phyloP scores from a whole-genome alignment of 352 stramenopile genomes.

The Globisporangium viniferum region DNA sequence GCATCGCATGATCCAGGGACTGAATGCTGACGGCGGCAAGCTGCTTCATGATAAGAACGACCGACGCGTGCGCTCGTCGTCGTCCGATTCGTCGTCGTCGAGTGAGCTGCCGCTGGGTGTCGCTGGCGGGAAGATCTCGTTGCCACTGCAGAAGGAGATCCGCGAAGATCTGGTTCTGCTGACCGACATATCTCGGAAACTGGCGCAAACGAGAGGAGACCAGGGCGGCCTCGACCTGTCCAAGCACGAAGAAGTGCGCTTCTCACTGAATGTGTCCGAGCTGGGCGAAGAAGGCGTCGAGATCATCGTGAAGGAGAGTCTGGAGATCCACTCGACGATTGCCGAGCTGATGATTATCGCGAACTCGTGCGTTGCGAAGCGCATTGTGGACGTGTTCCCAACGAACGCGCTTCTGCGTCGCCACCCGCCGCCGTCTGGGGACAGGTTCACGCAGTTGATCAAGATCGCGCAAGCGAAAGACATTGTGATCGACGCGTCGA shows the following conservation, averaged over 20 bases:
- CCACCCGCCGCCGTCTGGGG: constrained; percentile 75
- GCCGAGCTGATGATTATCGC: constrained; percentile 94
- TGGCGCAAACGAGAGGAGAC: constrained; percentile 55
- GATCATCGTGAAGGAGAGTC: constrained; percentile 87
- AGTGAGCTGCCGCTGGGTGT: constrained; percentile 35
- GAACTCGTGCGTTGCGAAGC: constrained; percentile 86
- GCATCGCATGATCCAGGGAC: constrained; percentile 63
- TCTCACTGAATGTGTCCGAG: constrained; percentile 75
- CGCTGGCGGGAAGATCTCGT: constrained; percentile 60
- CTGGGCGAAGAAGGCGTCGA: constrained; percentile 70
- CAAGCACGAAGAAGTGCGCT: constrained; percentile 81
- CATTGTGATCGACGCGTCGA: constrained; percentile 69
- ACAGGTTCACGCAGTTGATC: constrained; percentile 74
- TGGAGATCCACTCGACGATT: constrained; percentile 93
- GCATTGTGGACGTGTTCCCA: constrained; percentile 80
- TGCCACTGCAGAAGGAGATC: constrained; percentile 48
- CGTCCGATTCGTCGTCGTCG: constrained; percentile 1
- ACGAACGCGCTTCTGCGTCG: constrained; percentile 83
- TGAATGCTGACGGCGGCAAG: constrained; percentile 56
- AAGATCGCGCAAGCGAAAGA: constrained; percentile 67
- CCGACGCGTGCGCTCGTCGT: constrained; percentile 10
- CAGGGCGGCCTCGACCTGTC: constrained; percentile 78
- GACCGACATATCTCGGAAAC: constrained; percentile 59
- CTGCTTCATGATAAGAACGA: constrained; percentile 15
- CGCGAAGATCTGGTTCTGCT: constrained; percentile 56